Conservation (phyloP, 2,329 filamentous ascomycete genomes). For the Fusarium stilboides region DNA sequence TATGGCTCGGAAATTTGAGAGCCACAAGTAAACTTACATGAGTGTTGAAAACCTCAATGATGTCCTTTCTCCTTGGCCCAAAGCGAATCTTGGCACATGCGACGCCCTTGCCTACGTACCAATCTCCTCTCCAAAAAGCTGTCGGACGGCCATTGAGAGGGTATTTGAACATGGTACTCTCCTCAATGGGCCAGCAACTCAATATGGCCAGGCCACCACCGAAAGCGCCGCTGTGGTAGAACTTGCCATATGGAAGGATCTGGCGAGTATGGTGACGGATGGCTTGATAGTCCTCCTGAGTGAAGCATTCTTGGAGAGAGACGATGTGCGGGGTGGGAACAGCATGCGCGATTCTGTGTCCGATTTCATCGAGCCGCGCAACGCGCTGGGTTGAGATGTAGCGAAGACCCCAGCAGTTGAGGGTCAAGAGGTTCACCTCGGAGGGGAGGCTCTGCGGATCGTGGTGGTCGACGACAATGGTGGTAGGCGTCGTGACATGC, state of each 20-base stretch:
- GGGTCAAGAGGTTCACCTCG: slow-evolving; percentile 83
- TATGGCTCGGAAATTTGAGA: neutral
- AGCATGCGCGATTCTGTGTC: slow-evolving; percentile 79
- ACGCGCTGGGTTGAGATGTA: slow-evolving; percentile 84
- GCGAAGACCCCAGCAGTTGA: slow-evolving; percentile 98
- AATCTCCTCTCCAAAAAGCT: slow-evolving; percentile 94
- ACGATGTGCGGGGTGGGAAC: slow-evolving; percentile 85
- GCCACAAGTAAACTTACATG: slow-evolving; percentile 69
- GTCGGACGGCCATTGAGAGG: slow-evolving; percentile 94
- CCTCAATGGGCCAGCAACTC: slow-evolving; percentile 91
- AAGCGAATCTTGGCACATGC: slow-evolving; percentile 85
- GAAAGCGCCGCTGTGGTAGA: slow-evolving; percentile 91
- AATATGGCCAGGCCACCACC: slow-evolving; percentile 91
- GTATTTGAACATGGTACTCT: slow-evolving; percentile 88
- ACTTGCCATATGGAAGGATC: slow-evolving; percentile 90
- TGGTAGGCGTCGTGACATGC: slow-evolving; percentile 42
- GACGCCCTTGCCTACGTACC: slow-evolving; percentile 96
- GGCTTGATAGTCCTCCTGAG: slow-evolving; percentile 83
- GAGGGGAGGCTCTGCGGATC: slow-evolving; percentile 59
- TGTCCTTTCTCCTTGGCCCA: slow-evolving; percentile 73
- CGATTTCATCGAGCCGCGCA: slow-evolving; percentile 87
- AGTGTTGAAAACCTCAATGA: slow-evolving; percentile 93
- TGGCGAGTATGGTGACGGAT: slow-evolving; percentile 81
- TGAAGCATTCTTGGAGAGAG: slow-evolving; percentile 96
- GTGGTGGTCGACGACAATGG: slow-evolving; percentile 31